Base-by-base conservation (phyloP, 129 eudicot genomes). In the Tagetes erecta region DNA sequence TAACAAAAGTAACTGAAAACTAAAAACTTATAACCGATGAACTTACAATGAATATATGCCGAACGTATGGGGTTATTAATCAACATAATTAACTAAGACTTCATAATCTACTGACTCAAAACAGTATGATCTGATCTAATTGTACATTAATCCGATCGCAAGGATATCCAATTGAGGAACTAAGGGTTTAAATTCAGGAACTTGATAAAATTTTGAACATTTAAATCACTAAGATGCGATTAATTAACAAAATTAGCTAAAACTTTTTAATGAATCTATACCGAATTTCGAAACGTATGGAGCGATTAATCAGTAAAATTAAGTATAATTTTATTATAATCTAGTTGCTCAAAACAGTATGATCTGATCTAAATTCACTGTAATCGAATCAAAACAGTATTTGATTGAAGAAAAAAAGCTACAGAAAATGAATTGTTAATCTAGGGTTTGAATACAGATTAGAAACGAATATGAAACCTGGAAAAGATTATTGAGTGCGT, bases 401-500 rank as follows among this genome's bases (percentile, higher is more conserved):
- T 55, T 40, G 50, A 63, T 50, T 27, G 70, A 64, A 30, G 20
- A 52, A 2, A 74, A n/a, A 59, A 4, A 52, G 45, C 30, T 20
- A 44, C 8, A 73, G 74, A 64, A 11, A 3, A 30, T n/a, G 8
- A 50, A 34, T 34, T 0, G 20, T 8, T 36, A 3, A 6, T 52
- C 30, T 1, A n/a, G 34, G 46, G 33, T 6, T 51, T 79, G 5
- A 31, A n/a, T 35, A 4, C 12, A 52, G 4, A 63, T 31, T 1
- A 63, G 0, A 47, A 12, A 47, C 2, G 4, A 49, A 35, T 4
- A 9, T 20, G 33, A 36, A 49, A 95, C 99, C 97, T 95, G 99
- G 84, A 91, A 95, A 59, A 95, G 99, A 82, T 95, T 95, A 81
- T 95, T 95, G 80, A 95, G 97, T 72, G 97, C 78, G 80, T 95